These are phyloP conservation scores for bread wheat (Triticum aestivum) DNA, from an alignment of 176 grass and related monocot genomes.

Conservation along the genomic window DNA sequence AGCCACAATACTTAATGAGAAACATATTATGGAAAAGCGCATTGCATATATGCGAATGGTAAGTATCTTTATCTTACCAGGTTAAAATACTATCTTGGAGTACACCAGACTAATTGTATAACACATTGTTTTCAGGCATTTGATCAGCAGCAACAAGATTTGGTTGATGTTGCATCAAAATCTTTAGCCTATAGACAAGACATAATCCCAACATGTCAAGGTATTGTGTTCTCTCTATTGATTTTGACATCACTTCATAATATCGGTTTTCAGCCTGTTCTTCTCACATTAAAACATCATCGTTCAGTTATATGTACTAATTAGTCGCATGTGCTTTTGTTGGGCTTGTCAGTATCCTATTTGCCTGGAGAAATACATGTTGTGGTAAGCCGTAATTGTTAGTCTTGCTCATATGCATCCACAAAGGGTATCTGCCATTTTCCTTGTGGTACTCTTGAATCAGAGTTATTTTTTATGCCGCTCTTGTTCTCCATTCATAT, in stretches of 20 bases:
- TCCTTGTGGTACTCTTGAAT: too few species aligned
- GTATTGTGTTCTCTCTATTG: constrained; percentile 39
- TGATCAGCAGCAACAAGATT: constrained; percentile 92
- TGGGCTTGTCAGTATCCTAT: background rate
- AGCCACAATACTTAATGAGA: constrained; percentile 84
- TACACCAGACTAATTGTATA: background rate
- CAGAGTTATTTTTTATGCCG: too few species aligned
- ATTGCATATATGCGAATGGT: constrained; percentile 96
- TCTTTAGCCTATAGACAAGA: constrained; percentile 97
- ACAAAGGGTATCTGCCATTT: too few species aligned
- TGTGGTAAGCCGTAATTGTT: too few species aligned
- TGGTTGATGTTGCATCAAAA: constrained; percentile 94
- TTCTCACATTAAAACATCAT: background rate
- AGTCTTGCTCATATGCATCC: too few species aligned
- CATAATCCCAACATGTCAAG: constrained; percentile 92
- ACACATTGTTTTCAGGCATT: constrained; percentile 49
- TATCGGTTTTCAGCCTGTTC: background rate
- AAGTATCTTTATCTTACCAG: constrained; percentile 10
- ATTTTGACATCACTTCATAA: background rate
- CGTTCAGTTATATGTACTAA: background rate
- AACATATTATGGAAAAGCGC: constrained; percentile 81
- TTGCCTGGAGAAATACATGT: too few species aligned
- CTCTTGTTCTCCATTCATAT: too few species aligned
- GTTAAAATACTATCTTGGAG: background rate
- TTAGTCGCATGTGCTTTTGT: background rate